Base-by-base conservation (phyloP, 768 basidiomycete species). In the Xerocomellus intermedius region DNA sequence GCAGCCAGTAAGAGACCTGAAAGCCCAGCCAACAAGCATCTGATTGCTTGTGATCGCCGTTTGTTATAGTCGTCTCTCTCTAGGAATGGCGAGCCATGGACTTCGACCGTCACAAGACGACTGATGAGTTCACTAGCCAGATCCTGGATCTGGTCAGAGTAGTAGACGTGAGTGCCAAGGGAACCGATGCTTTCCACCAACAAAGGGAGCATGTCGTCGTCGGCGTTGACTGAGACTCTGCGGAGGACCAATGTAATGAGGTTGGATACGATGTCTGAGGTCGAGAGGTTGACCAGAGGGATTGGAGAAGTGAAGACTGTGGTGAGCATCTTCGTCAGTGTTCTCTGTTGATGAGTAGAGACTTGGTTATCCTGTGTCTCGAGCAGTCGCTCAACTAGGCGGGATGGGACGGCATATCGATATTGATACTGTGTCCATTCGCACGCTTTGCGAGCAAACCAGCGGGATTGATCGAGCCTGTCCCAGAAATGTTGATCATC, bases 81-180 rank as follows among this genome's bases (percentile, higher is more conserved):
- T 16, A 72, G 72, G 9, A 74, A 75, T 1, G 78, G 63, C 3
- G 82, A 66, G 8, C 86, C 86, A 61, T 84, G 86, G 4, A 81
- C 74, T 62, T 94, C 89, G 24, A 94, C 73, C 3, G 82, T 74
- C 5, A 85, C 77, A 16, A 97, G 79, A 17, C 92, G 84, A 57
- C 80, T 81, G 39, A 93, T 82, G 42, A 95, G 73, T 69, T 95
- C 94, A 52, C 84, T 86, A 2, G 91, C 84, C 42, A 97, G 83
- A 66, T 97, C 95, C 65, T 93, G 91, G 47, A 94, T 92, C 72
- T 98, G 95, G 70, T 97, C 95, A 37, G 92, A 89, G 66, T 98
- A 98, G 75, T 97, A 95, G 50, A 96, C 85, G 65, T 96, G 94
- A 12, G 88, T 85, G 35, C 93, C 93, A 12, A 98, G 77, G 0